Evolutionary conservation across 2,329 filamentous ascomycete species (phyloP).

Genomic region (Trichoderma sp.): DNA sequence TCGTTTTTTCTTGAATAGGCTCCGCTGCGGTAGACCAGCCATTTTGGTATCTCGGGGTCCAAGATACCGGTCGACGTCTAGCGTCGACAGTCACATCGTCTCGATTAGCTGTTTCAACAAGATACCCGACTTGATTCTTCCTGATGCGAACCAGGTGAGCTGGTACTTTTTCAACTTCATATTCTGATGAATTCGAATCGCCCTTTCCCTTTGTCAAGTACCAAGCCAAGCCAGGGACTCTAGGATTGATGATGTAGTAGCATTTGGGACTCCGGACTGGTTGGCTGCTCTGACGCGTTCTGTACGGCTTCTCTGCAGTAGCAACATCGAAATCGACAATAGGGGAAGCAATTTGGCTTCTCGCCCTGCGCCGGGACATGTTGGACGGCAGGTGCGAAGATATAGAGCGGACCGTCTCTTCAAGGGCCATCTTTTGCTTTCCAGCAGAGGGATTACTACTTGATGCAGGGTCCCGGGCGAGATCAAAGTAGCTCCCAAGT

Average conservation of each 20-base stretch:
- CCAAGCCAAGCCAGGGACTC: slow-evolving; percentile 15
- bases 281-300: background rate
- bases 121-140: slow-evolving; percentile 22
- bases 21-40: background rate
- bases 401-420: background rate
- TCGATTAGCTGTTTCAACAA: slow-evolving; percentile 19
- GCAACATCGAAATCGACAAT: slow-evolving; percentile 13
- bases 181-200: background rate
- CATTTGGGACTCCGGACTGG: background rate
- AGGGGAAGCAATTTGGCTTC: slow-evolving; percentile 14
- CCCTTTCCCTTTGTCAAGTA: slow-evolving; percentile 21
- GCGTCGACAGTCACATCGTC: slow-evolving; percentile 10
- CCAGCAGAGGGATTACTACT: background rate
- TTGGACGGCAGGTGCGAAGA: slow-evolving; percentile 1
- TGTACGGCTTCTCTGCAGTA: slow-evolving; percentile 13
- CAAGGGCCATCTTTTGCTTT: background rate
- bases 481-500: background rate
- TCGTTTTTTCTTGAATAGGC: background rate
- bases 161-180: slow-evolving; percentile 25
- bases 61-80: background rate
- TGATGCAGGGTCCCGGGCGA: background rate
- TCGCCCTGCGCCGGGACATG: background rate
- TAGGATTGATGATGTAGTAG: slow-evolving; percentile 27
- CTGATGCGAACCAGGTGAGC: slow-evolving; percentile 18
- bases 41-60: background rate